A percentile compares a stretch with the other conserved stretches of the same genome.
These are phyloP conservation scores for Rhodotorula diobovata DNA, from an alignment of 768 basidiomycete species.

Conservation along the genomic window DNA sequence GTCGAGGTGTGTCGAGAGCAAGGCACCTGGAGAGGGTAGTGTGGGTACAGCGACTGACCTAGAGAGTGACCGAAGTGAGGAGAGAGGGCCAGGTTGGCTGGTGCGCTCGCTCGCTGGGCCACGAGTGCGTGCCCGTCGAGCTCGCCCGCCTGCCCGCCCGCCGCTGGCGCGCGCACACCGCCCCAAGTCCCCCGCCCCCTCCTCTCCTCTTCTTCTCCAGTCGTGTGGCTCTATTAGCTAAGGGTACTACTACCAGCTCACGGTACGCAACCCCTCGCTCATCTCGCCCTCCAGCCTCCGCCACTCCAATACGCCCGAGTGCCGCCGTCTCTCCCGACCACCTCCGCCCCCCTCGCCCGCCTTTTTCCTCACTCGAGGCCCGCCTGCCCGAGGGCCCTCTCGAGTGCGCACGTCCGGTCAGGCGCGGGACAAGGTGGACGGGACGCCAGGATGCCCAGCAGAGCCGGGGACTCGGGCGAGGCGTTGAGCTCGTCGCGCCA, in stretches of 20 bases:
- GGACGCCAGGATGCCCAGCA: no score
- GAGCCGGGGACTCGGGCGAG: no score
- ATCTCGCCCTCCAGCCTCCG: not conserved
- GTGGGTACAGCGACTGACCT: slow-evolving; percentile 1
- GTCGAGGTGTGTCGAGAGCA: no score
- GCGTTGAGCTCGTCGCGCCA: not conserved
- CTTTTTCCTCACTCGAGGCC: no score
- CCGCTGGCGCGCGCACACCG: not conserved
- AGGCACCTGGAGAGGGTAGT: not conserved
- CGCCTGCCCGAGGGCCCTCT: no score
- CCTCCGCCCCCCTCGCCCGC: not conserved
- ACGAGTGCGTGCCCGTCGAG: not conserved
- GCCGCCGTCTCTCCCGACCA: not conserved
- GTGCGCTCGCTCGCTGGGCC: not conserved
- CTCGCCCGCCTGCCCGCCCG: not conserved
- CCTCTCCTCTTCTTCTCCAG: slow-evolving; percentile 1
- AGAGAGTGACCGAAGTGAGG: slow-evolving; percentile 20
- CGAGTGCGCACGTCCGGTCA: no score
- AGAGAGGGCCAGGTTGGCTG: not conserved
- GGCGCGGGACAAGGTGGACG: no score
- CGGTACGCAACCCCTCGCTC: no score
- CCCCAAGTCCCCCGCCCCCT: not conserved
- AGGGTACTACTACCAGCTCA: slow-evolving; percentile 26
- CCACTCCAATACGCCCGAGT: no score
- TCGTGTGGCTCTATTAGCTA: slow-evolving; percentile 23